phyloP scores from a whole-genome alignment of 306 rosid genomes.

The Cajanus cajan region DNA sequence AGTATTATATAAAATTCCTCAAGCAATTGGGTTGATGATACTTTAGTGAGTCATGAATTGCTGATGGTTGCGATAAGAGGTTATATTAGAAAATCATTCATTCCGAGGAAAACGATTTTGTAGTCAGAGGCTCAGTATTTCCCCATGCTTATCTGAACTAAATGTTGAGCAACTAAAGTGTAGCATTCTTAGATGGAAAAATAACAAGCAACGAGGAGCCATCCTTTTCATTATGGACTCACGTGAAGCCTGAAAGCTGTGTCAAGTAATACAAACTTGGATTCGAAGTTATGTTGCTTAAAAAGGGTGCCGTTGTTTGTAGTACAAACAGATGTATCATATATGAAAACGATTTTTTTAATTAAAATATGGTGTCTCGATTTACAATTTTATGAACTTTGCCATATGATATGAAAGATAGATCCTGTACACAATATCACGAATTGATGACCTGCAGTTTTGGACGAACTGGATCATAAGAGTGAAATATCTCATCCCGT shows the following conservation, averaged over 20 bases:
- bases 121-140: constrained; percentile 31
- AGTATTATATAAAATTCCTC: not conserved
- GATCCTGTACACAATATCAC: too few relatives aligned
- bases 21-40: constrained; percentile 34
- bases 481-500: not conserved
- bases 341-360: not conserved
- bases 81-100: constrained; percentile 34
- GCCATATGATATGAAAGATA: too few relatives aligned
- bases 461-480: not conserved
- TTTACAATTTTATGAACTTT: too few relatives aligned
- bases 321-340: not conserved
- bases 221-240: not conserved
- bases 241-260: not conserved
- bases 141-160: constrained; percentile 32
- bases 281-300: not conserved
- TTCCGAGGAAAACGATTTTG: constrained; percentile 41
- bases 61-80: constrained; percentile 37
- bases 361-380: too few relatives aligned
- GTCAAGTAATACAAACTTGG: not conserved
- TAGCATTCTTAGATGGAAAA: constrained; percentile 20
- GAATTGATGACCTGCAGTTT: too few relatives aligned
- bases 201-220: constrained; percentile 19
- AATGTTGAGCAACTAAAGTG: constrained; percentile 37
- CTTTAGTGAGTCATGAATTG: constrained; percentile 30
- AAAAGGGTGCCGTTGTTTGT: not conserved